Base-by-base conservation (phyloP, 352 stramenopile species). In the Globisporangium lucens region DNA sequence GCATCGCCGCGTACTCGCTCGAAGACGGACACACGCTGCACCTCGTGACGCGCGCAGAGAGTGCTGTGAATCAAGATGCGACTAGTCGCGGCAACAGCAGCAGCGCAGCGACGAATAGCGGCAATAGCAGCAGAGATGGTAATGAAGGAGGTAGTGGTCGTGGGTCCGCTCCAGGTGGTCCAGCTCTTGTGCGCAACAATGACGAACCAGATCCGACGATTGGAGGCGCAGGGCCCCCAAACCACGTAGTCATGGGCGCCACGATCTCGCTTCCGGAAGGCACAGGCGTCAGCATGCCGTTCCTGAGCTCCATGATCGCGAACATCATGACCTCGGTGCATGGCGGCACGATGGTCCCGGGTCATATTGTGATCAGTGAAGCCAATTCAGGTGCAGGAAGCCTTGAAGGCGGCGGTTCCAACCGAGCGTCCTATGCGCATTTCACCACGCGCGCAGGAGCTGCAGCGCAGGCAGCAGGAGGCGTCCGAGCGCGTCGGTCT, bases 21-120 rank as follows among this genome's bases (percentile, higher is more conserved):
- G 86, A 96, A 68, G 85, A 96, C 56, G 88, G 86, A 15, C 86
- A 96, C 63, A 89, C 89, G 46, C 69, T 96, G 46, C 88, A 96
- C 53, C 65, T 96, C 4, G 88, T 96, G 9, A 83, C 82, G 29
- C 82, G 88, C 29, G 78, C 87, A 4, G 76, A 80, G 24, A 60
- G 56, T 15, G 67, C 43, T 17, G 17, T 30, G 22, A 49, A 8
- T 53, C 41, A 33, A 36, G 46, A 57, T 52, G 38, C 7, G 13
- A 55, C 5, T 33, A 59, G 30, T 58, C 36, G 35, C 43, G 60
- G 6, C 9, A 38, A 22, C 62, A 41, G 52, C 52, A 24, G 24
- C 24, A 24, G 24, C 24, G 56, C 46, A 52, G 22, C 62, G 8
- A 22, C 22, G 6, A 62, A 27, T 29, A 27, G 20, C 24, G 27